Evolutionary conservation across 2,329 filamentous ascomycete genomes (phyloP).

Genomic region (Hypoxylon sp.): DNA sequence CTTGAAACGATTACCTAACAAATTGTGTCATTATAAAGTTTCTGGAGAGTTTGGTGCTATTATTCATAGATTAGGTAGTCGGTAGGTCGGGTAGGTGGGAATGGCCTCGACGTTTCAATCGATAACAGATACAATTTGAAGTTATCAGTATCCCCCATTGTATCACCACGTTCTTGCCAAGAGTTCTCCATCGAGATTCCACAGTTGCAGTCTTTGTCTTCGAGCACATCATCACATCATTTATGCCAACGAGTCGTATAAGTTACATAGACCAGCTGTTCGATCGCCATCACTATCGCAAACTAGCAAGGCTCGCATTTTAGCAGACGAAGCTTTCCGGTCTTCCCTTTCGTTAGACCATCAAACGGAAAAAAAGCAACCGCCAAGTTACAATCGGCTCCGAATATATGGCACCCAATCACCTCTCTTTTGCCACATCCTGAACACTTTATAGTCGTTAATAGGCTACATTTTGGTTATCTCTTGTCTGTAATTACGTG

Average conservation of each 20-base stretch:
- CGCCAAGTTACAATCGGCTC: conserved; percentile 35
- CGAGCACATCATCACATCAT: conserved; percentile 23
- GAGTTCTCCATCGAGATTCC: background rate
- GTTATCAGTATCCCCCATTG: too few species aligned
- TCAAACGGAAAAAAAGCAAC: background rate
- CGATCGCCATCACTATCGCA: background rate
- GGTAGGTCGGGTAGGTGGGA: background rate
- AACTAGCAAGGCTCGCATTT: background rate
- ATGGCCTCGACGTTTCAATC: background rate
- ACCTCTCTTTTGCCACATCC: conserved; percentile 31
- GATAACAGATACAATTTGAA: background rate
- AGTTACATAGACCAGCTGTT: conserved; percentile 10
- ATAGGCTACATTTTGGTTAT: background rate
- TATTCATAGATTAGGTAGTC: background rate
- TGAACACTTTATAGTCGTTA: conserved; percentile 9
- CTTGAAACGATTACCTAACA: background rate
- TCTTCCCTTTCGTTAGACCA: background rate
- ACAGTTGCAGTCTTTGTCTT: background rate
- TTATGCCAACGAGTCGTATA: conserved; percentile 15
- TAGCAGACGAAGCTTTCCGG: conserved; percentile 3
- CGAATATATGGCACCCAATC: conserved; percentile 42
- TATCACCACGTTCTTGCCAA: background rate
- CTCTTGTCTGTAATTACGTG: conserved; percentile 4
- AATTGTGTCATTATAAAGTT: background rate
- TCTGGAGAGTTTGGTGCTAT: background rate